These are phyloP conservation scores for Imleria badia DNA, from an alignment of 768 basidiomycete genomes.

Conservation along the genomic window DNA sequence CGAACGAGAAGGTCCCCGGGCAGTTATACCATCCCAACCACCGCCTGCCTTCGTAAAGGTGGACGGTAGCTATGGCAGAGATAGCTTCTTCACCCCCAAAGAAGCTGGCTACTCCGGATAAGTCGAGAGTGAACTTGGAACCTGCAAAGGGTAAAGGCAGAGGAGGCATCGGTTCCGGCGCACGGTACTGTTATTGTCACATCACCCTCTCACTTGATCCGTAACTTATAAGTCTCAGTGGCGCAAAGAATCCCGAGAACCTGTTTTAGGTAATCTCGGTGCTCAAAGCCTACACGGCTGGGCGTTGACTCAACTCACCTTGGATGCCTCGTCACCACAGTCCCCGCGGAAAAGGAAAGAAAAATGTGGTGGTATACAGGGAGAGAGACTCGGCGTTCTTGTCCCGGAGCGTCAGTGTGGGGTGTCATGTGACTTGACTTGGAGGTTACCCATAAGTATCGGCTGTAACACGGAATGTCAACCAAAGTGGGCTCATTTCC, in stretches of 20 bases:
- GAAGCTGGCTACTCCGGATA: constrained; percentile 34
- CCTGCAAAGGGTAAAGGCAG: constrained; percentile 10
- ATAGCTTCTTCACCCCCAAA: constrained; percentile 38
- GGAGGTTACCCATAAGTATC: not conserved
- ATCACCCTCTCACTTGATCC: not conserved
- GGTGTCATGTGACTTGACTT: not conserved
- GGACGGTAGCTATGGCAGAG: constrained; percentile 35
- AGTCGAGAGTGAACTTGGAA: constrained; percentile 22
- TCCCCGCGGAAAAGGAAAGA: not conserved
- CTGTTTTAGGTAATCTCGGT: constrained; percentile 4
- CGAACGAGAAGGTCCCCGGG: constrained; percentile 33
- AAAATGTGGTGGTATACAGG: not conserved
- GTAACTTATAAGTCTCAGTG: not conserved
- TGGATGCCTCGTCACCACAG: not conserved
- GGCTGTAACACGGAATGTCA: not conserved
- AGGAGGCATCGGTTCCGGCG: constrained; percentile 18
- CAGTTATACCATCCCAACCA: constrained; percentile 41
- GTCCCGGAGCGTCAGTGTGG: not conserved
- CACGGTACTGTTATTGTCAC: not conserved
- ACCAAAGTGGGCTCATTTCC: not conserved
- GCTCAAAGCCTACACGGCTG: not conserved
- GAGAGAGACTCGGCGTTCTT: not conserved
- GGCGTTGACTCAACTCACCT: not conserved
- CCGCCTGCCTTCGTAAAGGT: constrained; percentile 31
- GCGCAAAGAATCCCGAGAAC: not conserved